Conservation (phyloP, 768 basidiomycete genomes). For the Lactifluus piperatus region DNA sequence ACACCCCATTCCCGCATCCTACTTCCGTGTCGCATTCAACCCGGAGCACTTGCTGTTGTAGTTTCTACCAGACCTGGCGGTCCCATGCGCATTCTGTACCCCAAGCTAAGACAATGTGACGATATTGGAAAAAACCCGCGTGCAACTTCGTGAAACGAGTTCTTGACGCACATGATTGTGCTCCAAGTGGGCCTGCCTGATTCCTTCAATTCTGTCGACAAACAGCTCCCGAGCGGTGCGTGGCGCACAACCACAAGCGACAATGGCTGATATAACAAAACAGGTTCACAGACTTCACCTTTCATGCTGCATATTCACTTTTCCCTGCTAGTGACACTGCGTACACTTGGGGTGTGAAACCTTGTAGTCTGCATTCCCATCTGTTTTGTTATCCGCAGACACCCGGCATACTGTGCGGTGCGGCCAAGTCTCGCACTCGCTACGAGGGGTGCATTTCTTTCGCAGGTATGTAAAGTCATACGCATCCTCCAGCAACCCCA, state of each 20-base stretch:
- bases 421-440: conserved; percentile 31
- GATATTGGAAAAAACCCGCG: background rate
- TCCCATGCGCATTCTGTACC: background rate
- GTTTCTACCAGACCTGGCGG: background rate
- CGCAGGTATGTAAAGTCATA: conserved; percentile 27
- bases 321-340: conserved; percentile 26
- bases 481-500: background rate
- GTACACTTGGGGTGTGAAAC: conserved; percentile 36
- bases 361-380: conserved; percentile 31
- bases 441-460: conserved; percentile 34
- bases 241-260: background rate
- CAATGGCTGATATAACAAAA: background rate
- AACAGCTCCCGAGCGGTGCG: background rate
- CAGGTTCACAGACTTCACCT: conserved; percentile 10
- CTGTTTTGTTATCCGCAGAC: conserved; percentile 29
- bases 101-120: conserved; percentile 2
- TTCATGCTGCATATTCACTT: conserved; percentile 11
- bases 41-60: conserved; percentile 3
- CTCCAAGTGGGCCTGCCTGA: background rate
- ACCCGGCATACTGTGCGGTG: conserved; percentile 21
- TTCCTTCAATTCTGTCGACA: conserved; percentile 1
- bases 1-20: conserved; percentile 31
- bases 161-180: conserved; percentile 1
- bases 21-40: conserved; percentile 15
- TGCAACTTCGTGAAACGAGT: conserved; percentile 7